Evolutionary conservation across 495 filamentous ascomycete species (phyloP), one percentile per base, ranked within the genome.

Genomic region (Neurospora sp.): DNA sequence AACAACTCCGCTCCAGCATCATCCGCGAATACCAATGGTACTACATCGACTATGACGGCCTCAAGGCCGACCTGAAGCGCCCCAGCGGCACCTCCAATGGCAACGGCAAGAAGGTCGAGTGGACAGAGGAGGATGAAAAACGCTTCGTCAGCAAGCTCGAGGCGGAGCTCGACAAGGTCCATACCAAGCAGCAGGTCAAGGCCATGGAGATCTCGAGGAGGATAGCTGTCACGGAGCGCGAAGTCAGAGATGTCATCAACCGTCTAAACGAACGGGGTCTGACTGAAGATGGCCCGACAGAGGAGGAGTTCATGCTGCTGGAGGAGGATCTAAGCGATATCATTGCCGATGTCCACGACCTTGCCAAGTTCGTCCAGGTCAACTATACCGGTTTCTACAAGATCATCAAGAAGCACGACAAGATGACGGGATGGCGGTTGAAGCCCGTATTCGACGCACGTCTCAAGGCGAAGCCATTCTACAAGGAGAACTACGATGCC

Each of bases 391-490:
- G 96, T 1, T 99, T 99, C 78, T 96, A 98, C 85, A 99, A 99
- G 85, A 99, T 99, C 76, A 97, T 99, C 80, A 99, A 99, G 85
- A 99, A 99, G 84, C 96, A 99, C 81, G 96, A 99, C 86, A 99
- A 99, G 92, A 85, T 92, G 87, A 99, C 96, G 0, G 84, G 88
- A 41, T 98, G 96, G 96, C 89, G 94, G 76, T 87, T 99, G 41
- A 95, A 91, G 75, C 96, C 96, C 20, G 93, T 96, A 17, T 99
- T 99, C 79, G 94, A 94, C 12, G 89, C 95, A 8, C 90, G 94
- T 35, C 87, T 99, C 75, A 96, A 96, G 78, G 93, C 93, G 8
- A 97, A 97, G 78, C 94, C 96, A 0, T 99, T 99, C 82, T 99
- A 96, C 85, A 94, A 94, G 78, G 95, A 97, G 73, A 97, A 99